phyloP scores from a whole-genome alignment of 1,284 basidiomycete genomes.

The Ceratobasidium sp. region DNA sequence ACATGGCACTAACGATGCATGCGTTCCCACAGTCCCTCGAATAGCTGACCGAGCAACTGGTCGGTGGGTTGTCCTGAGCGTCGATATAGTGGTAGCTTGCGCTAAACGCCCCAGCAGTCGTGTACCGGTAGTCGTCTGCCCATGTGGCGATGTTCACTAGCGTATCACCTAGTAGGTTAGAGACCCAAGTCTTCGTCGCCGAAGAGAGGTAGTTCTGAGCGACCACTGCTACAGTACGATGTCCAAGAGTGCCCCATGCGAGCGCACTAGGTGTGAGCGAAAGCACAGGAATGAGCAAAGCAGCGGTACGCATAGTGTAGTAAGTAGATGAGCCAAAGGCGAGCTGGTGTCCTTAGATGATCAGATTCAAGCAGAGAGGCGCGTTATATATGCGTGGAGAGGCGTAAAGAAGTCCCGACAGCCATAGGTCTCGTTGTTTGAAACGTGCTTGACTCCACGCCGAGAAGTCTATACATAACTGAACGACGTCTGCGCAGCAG shows the following conservation, averaged over 20 bases:
- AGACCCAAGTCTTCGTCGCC: conserved; percentile 32
- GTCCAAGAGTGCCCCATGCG: conserved; percentile 39
- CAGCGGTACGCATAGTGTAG: conserved; percentile 18
- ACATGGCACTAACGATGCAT: conserved; percentile 43
- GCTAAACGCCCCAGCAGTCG: conserved; percentile 30
- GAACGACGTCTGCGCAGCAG: background rate
- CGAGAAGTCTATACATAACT: no score
- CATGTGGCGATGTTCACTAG: conserved; percentile 42
- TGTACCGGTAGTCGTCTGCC: conserved; percentile 38
- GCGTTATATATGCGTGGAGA: background rate
- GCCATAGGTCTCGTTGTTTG: conserved; percentile 1
- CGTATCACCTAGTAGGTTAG: conserved; percentile 37
- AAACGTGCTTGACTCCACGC: background rate
- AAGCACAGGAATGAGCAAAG: conserved; percentile 15
- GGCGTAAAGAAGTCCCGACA: background rate
- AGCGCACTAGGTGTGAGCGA: conserved; percentile 22
- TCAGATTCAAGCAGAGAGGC: background rate
- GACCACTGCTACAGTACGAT: conserved; percentile 42
- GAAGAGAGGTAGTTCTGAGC: conserved; percentile 43
- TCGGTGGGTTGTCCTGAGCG: conserved; percentile 41
- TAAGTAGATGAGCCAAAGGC: conserved; percentile 6
- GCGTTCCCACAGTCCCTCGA: conserved; percentile 40
- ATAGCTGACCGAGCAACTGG: conserved; percentile 41
- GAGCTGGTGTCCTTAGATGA: background rate
- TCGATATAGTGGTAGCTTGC: conserved; percentile 43